Evolutionary conservation across 1,139 yeast genomes (phyloP).

Genomic region (Pneumocystis oryctolagi): DNA sequence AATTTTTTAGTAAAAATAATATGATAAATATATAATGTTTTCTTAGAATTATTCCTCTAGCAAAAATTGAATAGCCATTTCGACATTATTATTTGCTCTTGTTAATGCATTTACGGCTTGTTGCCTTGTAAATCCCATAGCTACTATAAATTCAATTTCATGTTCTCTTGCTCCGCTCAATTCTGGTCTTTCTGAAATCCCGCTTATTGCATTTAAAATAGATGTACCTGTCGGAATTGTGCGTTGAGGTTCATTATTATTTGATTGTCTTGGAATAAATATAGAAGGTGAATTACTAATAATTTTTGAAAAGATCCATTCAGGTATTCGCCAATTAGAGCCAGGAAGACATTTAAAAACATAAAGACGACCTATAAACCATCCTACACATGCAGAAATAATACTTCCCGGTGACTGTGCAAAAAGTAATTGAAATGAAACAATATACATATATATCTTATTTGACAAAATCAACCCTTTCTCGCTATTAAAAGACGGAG

Average conservation of each 20-base stretch:
- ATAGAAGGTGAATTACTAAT: background rate
- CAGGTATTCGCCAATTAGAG: background rate
- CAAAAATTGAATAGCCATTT: background rate
- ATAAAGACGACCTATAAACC: slow-evolving; percentile 34
- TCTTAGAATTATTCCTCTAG: background rate
- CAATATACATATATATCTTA: slow-evolving; percentile 41
- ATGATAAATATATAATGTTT: background rate
- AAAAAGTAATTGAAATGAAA: slow-evolving; percentile 37
- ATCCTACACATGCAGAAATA: slow-evolving; percentile 41
- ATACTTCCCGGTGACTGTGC: slow-evolving; percentile 35
- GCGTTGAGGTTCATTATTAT: background rate
- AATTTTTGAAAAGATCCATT: background rate
- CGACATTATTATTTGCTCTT: background rate
- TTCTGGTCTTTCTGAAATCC: background rate
- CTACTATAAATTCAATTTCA: background rate
- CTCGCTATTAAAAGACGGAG: background rate
- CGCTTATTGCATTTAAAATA: background rate
- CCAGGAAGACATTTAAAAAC: background rate
- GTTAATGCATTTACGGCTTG: background rate
- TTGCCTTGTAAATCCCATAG: background rate
- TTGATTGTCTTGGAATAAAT: background rate
- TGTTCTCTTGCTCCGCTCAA: background rate
- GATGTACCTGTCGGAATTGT: background rate
- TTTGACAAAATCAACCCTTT: slow-evolving; percentile 27
- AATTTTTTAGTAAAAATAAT: background rate